These are phyloP conservation scores for Microdochium bolleyi DNA, from an alignment of 2,329 filamentous ascomycete species.

Conservation along the genomic window DNA sequence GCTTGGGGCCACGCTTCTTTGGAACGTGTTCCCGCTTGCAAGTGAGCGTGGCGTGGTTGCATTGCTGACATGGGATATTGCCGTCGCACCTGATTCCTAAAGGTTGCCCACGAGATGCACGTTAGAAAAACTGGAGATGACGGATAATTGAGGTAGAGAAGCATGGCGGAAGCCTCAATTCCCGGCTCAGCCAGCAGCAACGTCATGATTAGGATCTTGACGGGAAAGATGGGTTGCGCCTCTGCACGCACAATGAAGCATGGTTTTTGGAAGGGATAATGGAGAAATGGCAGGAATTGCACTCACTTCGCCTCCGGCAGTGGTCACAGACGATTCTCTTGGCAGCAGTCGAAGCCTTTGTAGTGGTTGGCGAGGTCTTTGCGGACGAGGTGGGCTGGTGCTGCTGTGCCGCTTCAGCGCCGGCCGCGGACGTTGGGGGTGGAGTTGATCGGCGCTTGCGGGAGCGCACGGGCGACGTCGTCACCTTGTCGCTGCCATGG, in stretches of 20 bases:
- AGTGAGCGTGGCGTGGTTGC: conserved; percentile 46
- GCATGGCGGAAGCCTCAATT: too few species aligned
- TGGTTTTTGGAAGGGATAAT: neutral
- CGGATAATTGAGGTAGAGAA: neutral
- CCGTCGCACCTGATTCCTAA: conserved; percentile 37
- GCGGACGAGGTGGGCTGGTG: neutral
- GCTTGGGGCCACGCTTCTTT: conserved; percentile 56
- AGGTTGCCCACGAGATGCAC: neutral
- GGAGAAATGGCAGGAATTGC: neutral
- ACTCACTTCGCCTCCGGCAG: conserved; percentile 25
- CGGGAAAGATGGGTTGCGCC: too few species aligned
- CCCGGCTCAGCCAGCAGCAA: neutral
- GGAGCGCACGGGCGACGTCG: neutral
- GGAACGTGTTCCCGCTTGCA: conserved; percentile 59
- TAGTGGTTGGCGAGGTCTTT: neutral
- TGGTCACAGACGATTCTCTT: conserved; percentile 36
- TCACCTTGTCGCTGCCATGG: neutral
- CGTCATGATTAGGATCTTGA: too few species aligned
- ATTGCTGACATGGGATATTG: conserved; percentile 50
- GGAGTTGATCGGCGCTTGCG: neutral
- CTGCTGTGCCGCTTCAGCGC: neutral
- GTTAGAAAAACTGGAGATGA: neutral
- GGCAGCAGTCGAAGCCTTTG: conserved; percentile 3
- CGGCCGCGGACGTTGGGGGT: neutral
- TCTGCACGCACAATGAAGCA: too few species aligned